A percentile compares a stretch with the other conserved stretches of the same genome.
Conservation (phyloP, 2,329 filamentous ascomycete species). For the Sporothrix dimorphospora region DNA sequence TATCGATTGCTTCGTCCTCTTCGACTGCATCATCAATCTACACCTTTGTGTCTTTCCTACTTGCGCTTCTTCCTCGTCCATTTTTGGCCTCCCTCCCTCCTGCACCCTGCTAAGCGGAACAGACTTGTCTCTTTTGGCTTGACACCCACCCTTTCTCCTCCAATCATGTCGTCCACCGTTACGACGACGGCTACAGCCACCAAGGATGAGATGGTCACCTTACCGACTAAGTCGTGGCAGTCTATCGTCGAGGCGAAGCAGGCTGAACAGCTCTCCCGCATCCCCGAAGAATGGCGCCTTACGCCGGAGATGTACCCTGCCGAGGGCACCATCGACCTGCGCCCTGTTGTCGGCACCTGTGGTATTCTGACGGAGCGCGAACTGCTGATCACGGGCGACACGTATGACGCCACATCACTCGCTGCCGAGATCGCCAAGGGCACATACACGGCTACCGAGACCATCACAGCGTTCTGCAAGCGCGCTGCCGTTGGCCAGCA, state of each 20-base stretch:
- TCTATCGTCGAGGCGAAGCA: constrained; percentile 22
- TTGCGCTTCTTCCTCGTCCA: neutral
- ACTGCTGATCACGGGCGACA: constrained; percentile 30
- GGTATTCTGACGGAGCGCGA: constrained; percentile 30
- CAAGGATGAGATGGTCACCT: neutral
- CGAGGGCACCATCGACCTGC: constrained; percentile 28
- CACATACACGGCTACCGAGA: constrained; percentile 28
- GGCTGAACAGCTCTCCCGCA: constrained; percentile 32
- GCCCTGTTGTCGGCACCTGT: constrained; percentile 22
- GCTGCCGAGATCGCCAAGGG: constrained; percentile 24
- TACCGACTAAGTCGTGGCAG: constrained; percentile 28
- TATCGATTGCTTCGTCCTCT: neutral
- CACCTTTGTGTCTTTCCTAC: neutral
- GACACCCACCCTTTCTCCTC: neutral
- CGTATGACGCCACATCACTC: constrained; percentile 28
- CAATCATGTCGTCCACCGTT: constrained; percentile 21
- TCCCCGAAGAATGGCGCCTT: constrained; percentile 31
- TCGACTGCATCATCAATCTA: neutral
- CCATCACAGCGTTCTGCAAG: constrained; percentile 31
- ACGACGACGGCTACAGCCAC: constrained; percentile 19
- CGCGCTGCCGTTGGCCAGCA: constrained; percentile 30
- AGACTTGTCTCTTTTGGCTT: neutral
- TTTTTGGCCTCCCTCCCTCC: neutral
- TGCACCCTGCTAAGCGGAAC: neutral
- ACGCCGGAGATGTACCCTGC: constrained; percentile 24